Evolutionary conservation across 441 rosid genomes (phyloP), one percentile per base, ranked within the genome.

Genomic region (Gossypium laxum): DNA sequence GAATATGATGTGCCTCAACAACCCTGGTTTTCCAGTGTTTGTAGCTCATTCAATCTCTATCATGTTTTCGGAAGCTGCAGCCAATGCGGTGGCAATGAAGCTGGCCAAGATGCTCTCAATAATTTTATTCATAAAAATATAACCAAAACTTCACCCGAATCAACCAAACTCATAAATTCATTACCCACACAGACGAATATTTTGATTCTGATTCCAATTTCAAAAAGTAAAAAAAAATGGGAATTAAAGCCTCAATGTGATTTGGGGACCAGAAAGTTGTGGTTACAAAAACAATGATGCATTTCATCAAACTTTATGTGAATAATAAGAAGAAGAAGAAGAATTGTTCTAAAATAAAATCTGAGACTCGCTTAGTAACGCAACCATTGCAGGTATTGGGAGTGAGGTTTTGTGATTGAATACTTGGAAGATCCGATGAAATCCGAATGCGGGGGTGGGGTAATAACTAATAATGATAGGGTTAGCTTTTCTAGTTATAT

Each of bases 271-370:
- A 4, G 45, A 64, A 10, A 41, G 51, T 21, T 64, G 54, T 64
- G 69, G 21, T 2, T 64, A 64, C 48, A 64, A 58, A n/a, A 67
- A 78, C 74, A 74, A 71, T 67, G 72, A 52, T 51, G 32, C 59
- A 73, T 62, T 67, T 68, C 76, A 74, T 30, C 77, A 32, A 15
- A 69, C 21, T 69, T 32, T 34, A 12, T 55, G 21, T 54, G 32
- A 56, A 56, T 11, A 56, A 22, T 5, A 56, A 30, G 34, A 30
- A 30, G 24, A 12, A 57, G 0, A 17, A 51, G 5, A 28, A 30
- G 34, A 30, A 30, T 30, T 0, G 6, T 52, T 17, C 57, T 52
- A 52, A 2, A 52, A 52, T 5, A 52, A 51, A 14, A 51, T 51
- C 21, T 15, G 1, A 52, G 8, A 14, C 34, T 19, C 28, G 21